A percentile compares a stretch with the other conserved stretches of the same genome.
Conservation (phyloP, 192 early-diverging fungal species). For the Coemansia sp. region DNA sequence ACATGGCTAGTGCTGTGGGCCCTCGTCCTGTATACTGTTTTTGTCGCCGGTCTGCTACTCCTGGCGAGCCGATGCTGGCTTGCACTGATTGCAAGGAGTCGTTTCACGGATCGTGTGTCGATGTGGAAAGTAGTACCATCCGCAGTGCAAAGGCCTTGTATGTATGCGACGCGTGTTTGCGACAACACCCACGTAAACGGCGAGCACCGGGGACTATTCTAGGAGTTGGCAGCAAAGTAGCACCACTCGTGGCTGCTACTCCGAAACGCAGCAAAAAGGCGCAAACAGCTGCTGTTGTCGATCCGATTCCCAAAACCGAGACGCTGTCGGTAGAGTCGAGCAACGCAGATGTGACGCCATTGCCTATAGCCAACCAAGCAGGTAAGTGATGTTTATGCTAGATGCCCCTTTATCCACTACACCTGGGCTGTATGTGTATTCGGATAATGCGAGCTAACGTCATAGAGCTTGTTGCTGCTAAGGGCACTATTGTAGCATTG, state of each 20-base stretch:
- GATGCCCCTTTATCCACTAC: background rate
- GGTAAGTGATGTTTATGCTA: slow-evolving; percentile 18
- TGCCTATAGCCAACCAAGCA: slow-evolving; percentile 16
- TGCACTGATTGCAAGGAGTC: slow-evolving; percentile 35
- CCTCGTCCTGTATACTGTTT: slow-evolving; percentile 24
- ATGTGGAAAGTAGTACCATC: slow-evolving; percentile 14
- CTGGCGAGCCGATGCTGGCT: slow-evolving; percentile 26
- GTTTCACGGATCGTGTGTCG: slow-evolving; percentile 45
- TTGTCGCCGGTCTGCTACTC: slow-evolving; percentile 13
- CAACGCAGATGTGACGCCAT: background rate
- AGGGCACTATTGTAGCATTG: slow-evolving; percentile 9
- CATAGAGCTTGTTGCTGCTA: background rate
- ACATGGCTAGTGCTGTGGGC: slow-evolving; percentile 17
- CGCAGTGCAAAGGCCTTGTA: slow-evolving; percentile 4
- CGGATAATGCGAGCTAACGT: background rate
- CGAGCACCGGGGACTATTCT: slow-evolving; percentile 34
- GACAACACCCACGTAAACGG: slow-evolving; percentile 18
- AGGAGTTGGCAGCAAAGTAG: slow-evolving; percentile 18
- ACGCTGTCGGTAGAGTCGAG: background rate
- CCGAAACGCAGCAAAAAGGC: slow-evolving; percentile 7
- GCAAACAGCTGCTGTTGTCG: background rate
- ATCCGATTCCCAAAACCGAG: slow-evolving; percentile 2
- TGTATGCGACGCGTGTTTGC: slow-evolving; percentile 28
- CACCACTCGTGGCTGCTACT: background rate
- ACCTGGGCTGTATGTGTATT: background rate